These are phyloP conservation scores for Rhytidiadelphus loreus DNA, from an alignment of 225 moss, liverwort and hornwort species.

Conservation along the genomic window DNA sequence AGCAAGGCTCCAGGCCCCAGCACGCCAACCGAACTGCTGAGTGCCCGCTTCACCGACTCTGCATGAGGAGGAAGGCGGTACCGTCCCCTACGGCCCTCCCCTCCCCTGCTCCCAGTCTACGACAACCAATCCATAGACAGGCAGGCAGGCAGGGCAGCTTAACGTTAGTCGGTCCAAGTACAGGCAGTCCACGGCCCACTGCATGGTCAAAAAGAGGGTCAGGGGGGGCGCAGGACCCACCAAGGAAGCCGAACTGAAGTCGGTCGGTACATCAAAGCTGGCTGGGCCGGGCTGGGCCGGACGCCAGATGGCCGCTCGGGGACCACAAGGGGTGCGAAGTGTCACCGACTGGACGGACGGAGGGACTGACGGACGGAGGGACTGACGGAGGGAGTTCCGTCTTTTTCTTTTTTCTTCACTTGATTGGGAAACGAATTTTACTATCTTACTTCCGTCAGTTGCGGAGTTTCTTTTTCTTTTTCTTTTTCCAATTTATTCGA, in stretches of 20 bases:
- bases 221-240: neutral
- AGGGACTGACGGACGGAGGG: neutral
- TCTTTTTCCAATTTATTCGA: too few relatives aligned
- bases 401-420: too few relatives aligned
- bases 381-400: too few relatives aligned
- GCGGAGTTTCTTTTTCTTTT: too few relatives aligned
- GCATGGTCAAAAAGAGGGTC: neutral
- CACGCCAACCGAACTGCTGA: neutral
- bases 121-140: neutral
- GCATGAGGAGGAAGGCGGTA: neutral
- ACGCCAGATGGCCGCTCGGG: neutral
- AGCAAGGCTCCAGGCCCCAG: neutral
- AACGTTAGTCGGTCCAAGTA: neutral
- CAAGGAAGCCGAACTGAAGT: neutral
- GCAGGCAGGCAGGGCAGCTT: too few relatives aligned
- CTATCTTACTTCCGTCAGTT: too few relatives aligned
- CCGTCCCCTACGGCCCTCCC: neutral
- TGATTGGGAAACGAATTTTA: too few relatives aligned
- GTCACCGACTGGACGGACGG: neutral
- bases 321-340: neutral
- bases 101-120: neutral
- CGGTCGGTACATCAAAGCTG: neutral
- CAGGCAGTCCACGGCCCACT: neutral
- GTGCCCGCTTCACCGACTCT: neutral
- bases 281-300: too few relatives aligned